Evolutionary conservation across 768 basidiomycete species (phyloP).

Genomic region (Dictyophora rubrovolvata): DNA sequence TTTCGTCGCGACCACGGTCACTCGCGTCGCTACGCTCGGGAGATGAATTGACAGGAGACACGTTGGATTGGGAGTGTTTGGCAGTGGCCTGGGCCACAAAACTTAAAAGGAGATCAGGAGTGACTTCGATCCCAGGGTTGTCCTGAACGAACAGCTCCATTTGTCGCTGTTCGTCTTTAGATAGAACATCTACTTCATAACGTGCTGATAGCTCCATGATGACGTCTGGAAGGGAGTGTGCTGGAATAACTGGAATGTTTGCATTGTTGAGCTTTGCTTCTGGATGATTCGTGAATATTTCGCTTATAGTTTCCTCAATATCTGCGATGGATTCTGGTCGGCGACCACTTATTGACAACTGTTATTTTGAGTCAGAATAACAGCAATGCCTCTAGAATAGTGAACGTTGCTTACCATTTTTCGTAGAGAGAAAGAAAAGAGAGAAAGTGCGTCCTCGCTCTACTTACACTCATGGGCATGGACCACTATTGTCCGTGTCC

Average conservation of each 20-base stretch:
- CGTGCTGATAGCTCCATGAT: conserved; percentile 52
- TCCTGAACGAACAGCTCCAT: conserved; percentile 46
- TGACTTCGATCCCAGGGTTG: conserved; percentile 58
- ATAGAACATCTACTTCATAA: conserved; percentile 56
- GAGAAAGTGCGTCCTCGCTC: neutral
- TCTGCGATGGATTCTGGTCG: conserved; percentile 61
- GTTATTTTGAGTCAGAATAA: neutral
- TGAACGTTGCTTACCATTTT: neutral
- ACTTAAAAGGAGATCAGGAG: conserved; percentile 40
- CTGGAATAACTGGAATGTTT: conserved; percentile 59
- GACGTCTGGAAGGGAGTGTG: conserved; percentile 59
- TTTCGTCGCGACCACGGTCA: conserved; percentile 31
- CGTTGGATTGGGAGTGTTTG: conserved; percentile 22
- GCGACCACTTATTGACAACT: conserved; percentile 35
- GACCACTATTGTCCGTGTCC: neutral
- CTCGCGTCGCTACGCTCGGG: conserved; percentile 25
- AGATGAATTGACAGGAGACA: conserved; percentile 16
- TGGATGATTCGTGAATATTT: conserved; percentile 59
- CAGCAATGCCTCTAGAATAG: neutral
- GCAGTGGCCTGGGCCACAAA: conserved; percentile 39
- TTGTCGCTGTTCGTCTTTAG: conserved; percentile 48
- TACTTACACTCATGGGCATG: neutral
- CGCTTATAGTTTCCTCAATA: conserved; percentile 58
- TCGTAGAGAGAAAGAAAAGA: neutral
- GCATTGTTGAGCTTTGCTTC: conserved; percentile 46